Conservation (phyloP, 2,329 filamentous ascomycete genomes). For the Phaeosphaeriaceae sp. region DNA sequence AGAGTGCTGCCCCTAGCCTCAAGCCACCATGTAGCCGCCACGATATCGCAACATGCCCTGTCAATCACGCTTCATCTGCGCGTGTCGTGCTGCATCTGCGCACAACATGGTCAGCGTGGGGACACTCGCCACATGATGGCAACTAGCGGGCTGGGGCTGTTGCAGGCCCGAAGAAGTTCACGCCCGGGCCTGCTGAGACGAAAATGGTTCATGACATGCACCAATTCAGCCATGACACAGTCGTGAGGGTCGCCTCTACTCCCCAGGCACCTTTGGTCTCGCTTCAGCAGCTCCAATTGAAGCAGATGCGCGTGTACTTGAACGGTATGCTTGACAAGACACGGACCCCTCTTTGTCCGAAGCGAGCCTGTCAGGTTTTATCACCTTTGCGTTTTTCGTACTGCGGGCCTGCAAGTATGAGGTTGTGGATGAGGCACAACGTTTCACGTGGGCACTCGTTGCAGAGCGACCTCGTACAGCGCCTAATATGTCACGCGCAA, state of each 20-base stretch:
- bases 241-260: neutral
- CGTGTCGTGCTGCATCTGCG: neutral
- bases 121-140: constrained; percentile 1
- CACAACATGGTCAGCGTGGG: neutral
- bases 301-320: constrained; percentile 11
- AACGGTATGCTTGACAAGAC: constrained; percentile 5
- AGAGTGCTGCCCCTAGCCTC: constrained; percentile 11
- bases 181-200: neutral
- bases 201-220: neutral
- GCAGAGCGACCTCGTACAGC: constrained; percentile 11
- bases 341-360: constrained; percentile 8
- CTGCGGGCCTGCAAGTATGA: neutral
- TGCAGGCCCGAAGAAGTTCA: neutral
- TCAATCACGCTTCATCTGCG: neutral
- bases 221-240: neutral
- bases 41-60: constrained; percentile 1
- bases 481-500: constrained; percentile 8
- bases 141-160: neutral
- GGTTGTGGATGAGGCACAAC: constrained; percentile 5
- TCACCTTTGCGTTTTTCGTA: neutral
- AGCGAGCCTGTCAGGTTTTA: constrained; percentile 3
- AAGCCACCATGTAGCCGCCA: constrained; percentile 3
- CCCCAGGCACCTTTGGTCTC: neutral
- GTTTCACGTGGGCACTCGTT: constrained; percentile 16
- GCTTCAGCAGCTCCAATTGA: constrained; percentile 1